These are phyloP conservation scores for Metschnikowia reukaufii DNA, from an alignment of 805 yeast species.

Conservation along the genomic window DNA sequence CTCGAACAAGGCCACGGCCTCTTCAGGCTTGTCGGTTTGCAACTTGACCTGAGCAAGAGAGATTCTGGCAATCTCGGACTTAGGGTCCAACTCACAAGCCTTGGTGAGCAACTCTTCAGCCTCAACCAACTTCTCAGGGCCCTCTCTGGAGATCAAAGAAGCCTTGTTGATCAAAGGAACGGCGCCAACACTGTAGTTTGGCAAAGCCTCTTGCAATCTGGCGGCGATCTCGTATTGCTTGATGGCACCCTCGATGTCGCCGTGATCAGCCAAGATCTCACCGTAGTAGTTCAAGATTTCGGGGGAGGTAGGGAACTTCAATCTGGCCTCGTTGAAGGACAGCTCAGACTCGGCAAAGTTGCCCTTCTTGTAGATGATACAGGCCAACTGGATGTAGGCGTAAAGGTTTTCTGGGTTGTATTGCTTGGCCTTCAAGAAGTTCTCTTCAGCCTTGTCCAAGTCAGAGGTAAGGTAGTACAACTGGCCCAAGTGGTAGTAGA, in stretches of 20 bases:
- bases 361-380: constrained; percentile 82
- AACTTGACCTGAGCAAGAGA: constrained; percentile 90
- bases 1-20: constrained; percentile 79
- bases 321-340: constrained; percentile 66
- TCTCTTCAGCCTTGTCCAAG: constrained; percentile 64
- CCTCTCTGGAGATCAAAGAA: constrained; percentile 59
- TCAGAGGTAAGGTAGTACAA: constrained; percentile 78
- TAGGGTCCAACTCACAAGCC: constrained; percentile 84
- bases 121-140: constrained; percentile 46
- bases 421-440: constrained; percentile 75
- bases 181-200: constrained; percentile 77
- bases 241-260: constrained; percentile 68
- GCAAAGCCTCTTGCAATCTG: constrained; percentile 70
- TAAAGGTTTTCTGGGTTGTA: constrained; percentile 74
- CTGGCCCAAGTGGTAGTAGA: constrained; percentile 94
- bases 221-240: constrained; percentile 85
- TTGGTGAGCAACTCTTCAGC: constrained; percentile 66
- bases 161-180: constrained; percentile 91
- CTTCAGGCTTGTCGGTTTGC: constrained; percentile 78
- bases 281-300: constrained; percentile 96
- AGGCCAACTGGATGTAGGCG: constrained; percentile 89
- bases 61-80: constrained; percentile 83
- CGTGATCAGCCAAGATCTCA: constrained; percentile 83
- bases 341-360: constrained; percentile 58
- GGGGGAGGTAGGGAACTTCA: constrained; percentile 79